Evolutionary conservation across 2,329 filamentous ascomycete genomes (phyloP).

Genomic region (Cordyceps cateniannulata): DNA sequence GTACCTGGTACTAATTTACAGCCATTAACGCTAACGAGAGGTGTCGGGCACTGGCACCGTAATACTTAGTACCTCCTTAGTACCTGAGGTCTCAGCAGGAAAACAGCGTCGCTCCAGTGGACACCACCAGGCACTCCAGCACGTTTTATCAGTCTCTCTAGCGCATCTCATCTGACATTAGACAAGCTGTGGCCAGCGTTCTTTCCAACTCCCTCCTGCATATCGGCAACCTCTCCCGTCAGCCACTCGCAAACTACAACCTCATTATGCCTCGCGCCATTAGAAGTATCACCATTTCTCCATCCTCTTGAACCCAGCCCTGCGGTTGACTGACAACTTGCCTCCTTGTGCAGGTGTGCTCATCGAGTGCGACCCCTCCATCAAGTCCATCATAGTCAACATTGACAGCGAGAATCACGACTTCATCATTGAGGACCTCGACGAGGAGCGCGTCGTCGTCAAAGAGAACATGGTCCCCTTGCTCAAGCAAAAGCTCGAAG

Average conservation of each 20-base stretch:
- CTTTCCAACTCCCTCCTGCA: too few species aligned
- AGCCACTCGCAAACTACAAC: not conserved
- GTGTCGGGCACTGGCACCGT: too few species aligned
- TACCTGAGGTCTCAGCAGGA: too few species aligned
- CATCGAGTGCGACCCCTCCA: constrained; percentile 77
- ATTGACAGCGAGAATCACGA: constrained; percentile 66
- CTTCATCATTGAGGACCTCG: constrained; percentile 73
- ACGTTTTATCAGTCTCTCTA: too few species aligned
- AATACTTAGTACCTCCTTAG: too few species aligned
- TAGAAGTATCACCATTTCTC: constrained; percentile 48
- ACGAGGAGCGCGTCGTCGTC: constrained; percentile 68
- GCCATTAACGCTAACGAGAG: too few species aligned
- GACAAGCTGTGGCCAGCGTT: too few species aligned
- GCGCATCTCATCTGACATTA: too few species aligned
- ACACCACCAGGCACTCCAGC: too few species aligned
- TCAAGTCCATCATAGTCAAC: constrained; percentile 77
- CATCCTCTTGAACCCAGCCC: constrained; percentile 35
- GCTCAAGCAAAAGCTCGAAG: constrained; percentile 63
- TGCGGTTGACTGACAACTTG: not conserved
- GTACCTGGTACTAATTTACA: too few species aligned
- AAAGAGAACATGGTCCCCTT: constrained; percentile 65
- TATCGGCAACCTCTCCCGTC: too few species aligned
- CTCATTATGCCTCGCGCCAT: constrained; percentile 2
- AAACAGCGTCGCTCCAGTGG: too few species aligned
- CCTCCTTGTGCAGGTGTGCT: constrained; percentile 54